phyloP scores from a whole-genome alignment of 306 rosid genomes.

The Sophora flavescens region DNA sequence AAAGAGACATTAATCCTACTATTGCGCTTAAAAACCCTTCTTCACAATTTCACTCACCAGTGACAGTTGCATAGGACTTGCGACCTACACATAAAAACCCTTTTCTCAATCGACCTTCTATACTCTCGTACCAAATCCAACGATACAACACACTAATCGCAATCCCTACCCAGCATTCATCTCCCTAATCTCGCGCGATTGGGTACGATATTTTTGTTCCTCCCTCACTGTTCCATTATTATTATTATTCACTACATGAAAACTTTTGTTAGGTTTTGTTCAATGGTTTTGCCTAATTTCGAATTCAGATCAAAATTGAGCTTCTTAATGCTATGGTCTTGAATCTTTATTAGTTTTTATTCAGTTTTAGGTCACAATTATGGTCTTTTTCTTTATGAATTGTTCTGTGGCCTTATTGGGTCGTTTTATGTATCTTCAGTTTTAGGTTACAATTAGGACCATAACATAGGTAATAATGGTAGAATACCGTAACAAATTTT shows the following conservation, averaged over 20 bases:
- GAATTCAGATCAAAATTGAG: background rate
- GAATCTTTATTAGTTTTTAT: background rate
- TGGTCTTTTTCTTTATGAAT: background rate
- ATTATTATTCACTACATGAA: background rate
- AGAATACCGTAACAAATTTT: constrained; percentile 48
- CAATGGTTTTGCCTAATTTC: background rate
- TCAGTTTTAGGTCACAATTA: background rate
- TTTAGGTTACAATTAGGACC: background rate
- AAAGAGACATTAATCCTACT: no score
- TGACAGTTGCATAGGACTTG: no score
- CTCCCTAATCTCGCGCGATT: background rate
- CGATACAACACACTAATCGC: background rate
- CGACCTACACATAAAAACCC: no score
- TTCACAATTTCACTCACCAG: no score
- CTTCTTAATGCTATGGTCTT: background rate
- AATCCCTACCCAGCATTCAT: background rate
- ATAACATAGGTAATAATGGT: constrained; percentile 70
- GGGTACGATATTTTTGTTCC: background rate
- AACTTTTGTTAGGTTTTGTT: background rate
- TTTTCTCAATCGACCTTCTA: no score
- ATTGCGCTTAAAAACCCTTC: no score
- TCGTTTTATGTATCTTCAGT: constrained; percentile 1
- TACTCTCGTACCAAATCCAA: background rate
- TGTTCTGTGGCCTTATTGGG: background rate
- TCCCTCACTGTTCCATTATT: background rate